Evolutionary conservation across 2,329 filamentous ascomycete genomes (phyloP), one percentile per base, ranked within the genome.

Genomic region (Didymella pinodella): DNA sequence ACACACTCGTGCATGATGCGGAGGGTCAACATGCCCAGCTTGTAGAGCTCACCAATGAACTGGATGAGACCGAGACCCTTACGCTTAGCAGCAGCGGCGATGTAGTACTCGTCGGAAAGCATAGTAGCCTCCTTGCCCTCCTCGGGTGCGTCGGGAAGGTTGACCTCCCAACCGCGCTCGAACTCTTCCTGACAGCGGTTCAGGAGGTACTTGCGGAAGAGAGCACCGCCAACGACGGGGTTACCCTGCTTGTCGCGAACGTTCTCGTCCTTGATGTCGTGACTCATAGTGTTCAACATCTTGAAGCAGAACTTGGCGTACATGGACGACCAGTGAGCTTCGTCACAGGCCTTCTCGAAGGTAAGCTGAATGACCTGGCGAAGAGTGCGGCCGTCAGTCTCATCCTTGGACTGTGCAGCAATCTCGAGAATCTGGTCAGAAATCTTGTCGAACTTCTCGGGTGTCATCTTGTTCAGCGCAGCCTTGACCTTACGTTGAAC

Each of bases 1-100:
- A 99, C 93, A 85, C 95, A 99, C 80, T 97, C 92, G 83, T 99
- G 94, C 95, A 99, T 99, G 81, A 99, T 99, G 77, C 94, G 91
- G 79, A 97, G 92, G 62, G 95, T 99, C 78, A 99, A 86, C 95
- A 99, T 99, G 77, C 90, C 89, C 61, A 99, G 88, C 85, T 98
- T 99, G 87, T 96, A 99, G 45, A 99, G 87, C 81, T 99, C 95
- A 83, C 95, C 95, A 75, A 99, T 99, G 82, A 99, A 99, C 80
- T 97, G 94, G 65, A 99, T 94, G 22, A 99, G 87, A 89, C 95
- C 95, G 65, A 99, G 90, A 81, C 95, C 95, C 79, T 93, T 91
- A 80, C 95, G 90, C 85, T 99, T 99, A 73, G 93, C 93, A 57
- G 94, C 93, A 48, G 93, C 94, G 40, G 92, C 94, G 65, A 88